Evolutionary conservation across 345 rosid genomes (phyloP).

Genomic region (Trapa bicornis): DNA sequence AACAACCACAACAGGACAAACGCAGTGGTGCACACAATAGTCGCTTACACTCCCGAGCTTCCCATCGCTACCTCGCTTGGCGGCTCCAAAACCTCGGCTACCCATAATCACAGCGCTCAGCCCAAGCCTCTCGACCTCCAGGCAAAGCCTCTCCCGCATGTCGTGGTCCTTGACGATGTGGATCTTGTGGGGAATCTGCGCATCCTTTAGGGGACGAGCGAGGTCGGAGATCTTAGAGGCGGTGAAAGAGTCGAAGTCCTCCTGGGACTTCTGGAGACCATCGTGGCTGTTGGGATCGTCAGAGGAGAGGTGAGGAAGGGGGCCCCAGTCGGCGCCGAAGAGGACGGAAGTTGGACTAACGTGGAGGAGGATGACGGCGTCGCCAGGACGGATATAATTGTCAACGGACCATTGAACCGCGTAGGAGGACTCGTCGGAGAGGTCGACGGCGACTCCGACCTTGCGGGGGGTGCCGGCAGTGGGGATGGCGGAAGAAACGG

Average conservation of each 20-base stretch:
- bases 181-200: slow-evolving; percentile 28
- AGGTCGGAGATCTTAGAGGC: slow-evolving; percentile 26
- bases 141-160: slow-evolving; percentile 34
- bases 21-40: slow-evolving; percentile 33
- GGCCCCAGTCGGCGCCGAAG: slow-evolving; percentile 98
- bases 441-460: slow-evolving; percentile 90
- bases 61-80: slow-evolving; percentile 27
- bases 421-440: slow-evolving; percentile 67
- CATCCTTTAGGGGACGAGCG: slow-evolving; percentile 27
- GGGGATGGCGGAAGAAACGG: slow-evolving; percentile 43
- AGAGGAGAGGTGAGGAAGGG: slow-evolving; percentile 40
- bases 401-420: slow-evolving; percentile 88
- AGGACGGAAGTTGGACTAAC: slow-evolving; percentile 95
- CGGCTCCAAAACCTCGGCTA: slow-evolving; percentile 33
- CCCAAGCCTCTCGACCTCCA: slow-evolving; percentile 36
- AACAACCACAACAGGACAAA: slow-evolving; percentile 33
- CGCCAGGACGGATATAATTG: slow-evolving; percentile 86
- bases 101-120: slow-evolving; percentile 35
- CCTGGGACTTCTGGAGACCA: slow-evolving; percentile 11
- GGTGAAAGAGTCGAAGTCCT: slow-evolving; percentile 24
- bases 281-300: slow-evolving; percentile 8
- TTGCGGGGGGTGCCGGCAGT: slow-evolving; percentile 79
- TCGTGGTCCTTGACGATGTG: slow-evolving; percentile 38
- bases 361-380: slow-evolving; percentile 85
- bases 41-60: slow-evolving; percentile 33